phyloP scores from a whole-genome alignment of 495 filamentous ascomycete species.

The Penicillium paradoxum region DNA sequence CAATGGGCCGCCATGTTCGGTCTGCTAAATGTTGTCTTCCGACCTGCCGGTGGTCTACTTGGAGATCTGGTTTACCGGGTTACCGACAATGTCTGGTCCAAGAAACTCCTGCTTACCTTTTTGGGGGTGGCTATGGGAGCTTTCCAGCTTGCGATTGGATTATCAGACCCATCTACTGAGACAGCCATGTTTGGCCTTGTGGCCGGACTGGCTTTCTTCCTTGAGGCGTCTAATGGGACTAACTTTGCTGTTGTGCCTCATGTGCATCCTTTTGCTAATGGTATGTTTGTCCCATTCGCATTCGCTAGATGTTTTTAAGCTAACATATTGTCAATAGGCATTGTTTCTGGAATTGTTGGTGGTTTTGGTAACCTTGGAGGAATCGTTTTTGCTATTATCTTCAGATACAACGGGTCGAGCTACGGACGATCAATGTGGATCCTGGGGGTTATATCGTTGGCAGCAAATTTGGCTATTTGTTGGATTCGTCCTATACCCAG shows the following conservation, averaged over 20 bases:
- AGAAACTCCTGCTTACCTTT: conserved; percentile 67
- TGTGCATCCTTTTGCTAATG: conserved; percentile 70
- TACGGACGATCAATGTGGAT: conserved; percentile 75
- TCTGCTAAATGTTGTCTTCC: conserved; percentile 72
- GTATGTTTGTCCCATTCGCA: conserved; percentile 30
- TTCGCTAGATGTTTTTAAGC: background rate
- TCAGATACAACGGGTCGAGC: conserved; percentile 64
- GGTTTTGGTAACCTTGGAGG: conserved; percentile 81
- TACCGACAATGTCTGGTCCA: conserved; percentile 61
- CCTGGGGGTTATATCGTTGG: conserved; percentile 71
- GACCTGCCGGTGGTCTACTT: conserved; percentile 70
- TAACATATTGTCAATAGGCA: conserved; percentile 33
- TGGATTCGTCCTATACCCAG: conserved; percentile 70
- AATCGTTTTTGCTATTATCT: conserved; percentile 79
- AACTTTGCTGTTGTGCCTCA: conserved; percentile 85
- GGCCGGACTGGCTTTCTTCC: conserved; percentile 70
- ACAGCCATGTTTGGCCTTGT: conserved; percentile 73
- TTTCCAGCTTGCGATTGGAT: conserved; percentile 67
- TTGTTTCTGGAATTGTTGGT: conserved; percentile 73
- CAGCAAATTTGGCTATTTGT: conserved; percentile 56
- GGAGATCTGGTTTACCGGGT: conserved; percentile 66
- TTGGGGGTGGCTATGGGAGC: conserved; percentile 60
- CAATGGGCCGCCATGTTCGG: conserved; percentile 90
- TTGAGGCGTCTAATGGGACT: conserved; percentile 78
- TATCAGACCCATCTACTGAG: conserved; percentile 53